Evolutionary conservation across 2,329 filamentous ascomycete genomes (phyloP), one percentile per base, ranked within the genome.

Genomic region (Fusarium bactridioides): DNA sequence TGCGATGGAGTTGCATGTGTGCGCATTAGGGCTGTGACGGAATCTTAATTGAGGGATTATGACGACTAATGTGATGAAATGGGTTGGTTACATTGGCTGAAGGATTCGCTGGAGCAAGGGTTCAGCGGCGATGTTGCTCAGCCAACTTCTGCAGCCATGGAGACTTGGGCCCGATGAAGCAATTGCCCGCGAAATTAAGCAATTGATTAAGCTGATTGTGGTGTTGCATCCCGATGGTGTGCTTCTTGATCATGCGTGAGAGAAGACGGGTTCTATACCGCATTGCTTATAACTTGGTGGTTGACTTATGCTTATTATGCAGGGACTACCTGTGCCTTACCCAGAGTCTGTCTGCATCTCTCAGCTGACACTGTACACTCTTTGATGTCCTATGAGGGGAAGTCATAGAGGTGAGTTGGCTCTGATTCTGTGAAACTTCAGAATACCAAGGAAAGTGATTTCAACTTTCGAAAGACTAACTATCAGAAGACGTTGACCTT

Each of bases 1-100:
- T 55, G 40, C 47, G 25, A 53, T 29, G 23, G 29, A 37, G 48
- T 51, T 58, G 61, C 70, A 73, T 64, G 70, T 73, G 70, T 53
- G 35, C 23, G 35, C 16, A 5, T 44, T 57, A 48, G 40, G 21
- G 21, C 43, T 56, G 33, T 37, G 47, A 54, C 41, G 40, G 43
- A 48, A 57, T 61, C 23, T 25, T 5, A 18, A 8, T 27, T 37
- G 64, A 45, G 63, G 48, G 48, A 57, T 65, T 55, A 67, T 67
- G 64, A 67, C 29, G 55, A 55, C 13, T 31, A 21, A 55, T n/a
- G 41, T 61, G 60, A 60, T 60, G 15, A n/a, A 70, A 65, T 37
- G 37, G 65, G 60, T 31, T 54, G 43, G 53, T 53, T 53, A 31
- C 54, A 16, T 38, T 35, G 40, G 40, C 35, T n/a, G 43, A 48